Percentiles rank a stretch among this genome's conserved stretches.
These are phyloP conservation scores for Ichthyophonus hoferi DNA, from an alignment of 208 protist species.

Conservation along the genomic window DNA sequence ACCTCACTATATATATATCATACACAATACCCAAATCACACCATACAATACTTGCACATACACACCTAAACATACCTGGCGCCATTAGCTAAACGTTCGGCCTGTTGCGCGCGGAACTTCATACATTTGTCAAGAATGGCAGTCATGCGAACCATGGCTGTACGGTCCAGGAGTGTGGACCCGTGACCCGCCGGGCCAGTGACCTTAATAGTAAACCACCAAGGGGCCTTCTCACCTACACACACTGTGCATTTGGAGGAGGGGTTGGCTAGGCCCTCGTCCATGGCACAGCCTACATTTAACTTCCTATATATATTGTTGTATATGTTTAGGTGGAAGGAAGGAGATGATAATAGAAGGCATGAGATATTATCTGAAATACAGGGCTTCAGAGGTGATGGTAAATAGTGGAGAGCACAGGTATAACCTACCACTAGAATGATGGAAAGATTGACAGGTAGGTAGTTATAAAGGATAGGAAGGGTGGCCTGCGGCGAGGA, in stretches of 20 bases:
- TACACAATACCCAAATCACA: no score
- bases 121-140: neutral
- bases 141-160: neutral
- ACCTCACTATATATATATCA: no score
- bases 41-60: no score
- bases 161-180: neutral
- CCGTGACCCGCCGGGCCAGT: neutral
- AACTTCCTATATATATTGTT: neutral
- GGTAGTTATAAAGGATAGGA: no score
- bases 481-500: no score
- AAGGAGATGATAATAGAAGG: no score
- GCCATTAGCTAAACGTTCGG: neutral
- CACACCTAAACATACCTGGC: neutral
- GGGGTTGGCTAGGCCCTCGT: conserved; percentile 7
- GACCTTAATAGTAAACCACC: neutral
- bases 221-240: neutral
- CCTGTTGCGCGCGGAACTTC: neutral
- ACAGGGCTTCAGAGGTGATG: no score
- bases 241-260: neutral
- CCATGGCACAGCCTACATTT: neutral
- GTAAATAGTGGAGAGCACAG: no score
- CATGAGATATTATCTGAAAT: no score
- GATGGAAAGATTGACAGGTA: no score
- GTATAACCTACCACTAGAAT: no score
- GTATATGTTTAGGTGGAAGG: neutral